Evolutionary conservation across 164 flowering plant species (phyloP), one percentile per base, ranked within the genome.

Genomic region (Aristolochia fimbriata): DNA sequence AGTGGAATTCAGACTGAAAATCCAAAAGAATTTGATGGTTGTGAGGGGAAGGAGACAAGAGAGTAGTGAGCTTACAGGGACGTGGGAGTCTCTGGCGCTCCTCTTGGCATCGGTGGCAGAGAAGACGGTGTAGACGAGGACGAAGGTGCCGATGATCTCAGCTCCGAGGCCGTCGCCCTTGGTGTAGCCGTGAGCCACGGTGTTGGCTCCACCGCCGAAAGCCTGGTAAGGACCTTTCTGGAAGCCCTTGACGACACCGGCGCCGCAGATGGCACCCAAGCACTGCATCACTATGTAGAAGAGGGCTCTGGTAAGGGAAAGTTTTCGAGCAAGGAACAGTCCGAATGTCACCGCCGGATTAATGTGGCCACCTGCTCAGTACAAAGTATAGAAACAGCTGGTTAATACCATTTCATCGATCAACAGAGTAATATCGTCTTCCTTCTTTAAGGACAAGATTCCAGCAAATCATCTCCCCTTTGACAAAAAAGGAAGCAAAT

Each of bases 41-140:
- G 7, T 31, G 3, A 31, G 37, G 3, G 3, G 7, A 10, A 24
- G 37, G 50, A 15, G 14, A 23, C 47, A 51, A 50, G 43, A 15
- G 37, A 43, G 58, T 22, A 16, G 0, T 2, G 30, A 27, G 65
- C 84, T 58, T 81, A 86, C 96, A 27, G 96, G 96, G 55, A 88
- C 96, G 62, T 86, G 93, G 57, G 96, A 88, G 81, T 88, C 96
- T 60, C 91, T 72, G 49, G 93, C 96, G 65, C 62, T 88, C 21
- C 91, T 80, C 76, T 88, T 89, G 74, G 94, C 88, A 58, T 89
- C 94, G 15, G 96, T 86, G 60, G 93, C 96, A 0, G 96, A 88
- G 78, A 88, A 88, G 33, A 88, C 96, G 15, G 91, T 87, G 82
- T 85, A 85, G 60, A 87, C 96, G 23, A 87, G 91, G 15, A 87